Evolutionary conservation across 2,329 filamentous ascomycete species (phyloP).

Genomic region (Penicillium glabrum): DNA sequence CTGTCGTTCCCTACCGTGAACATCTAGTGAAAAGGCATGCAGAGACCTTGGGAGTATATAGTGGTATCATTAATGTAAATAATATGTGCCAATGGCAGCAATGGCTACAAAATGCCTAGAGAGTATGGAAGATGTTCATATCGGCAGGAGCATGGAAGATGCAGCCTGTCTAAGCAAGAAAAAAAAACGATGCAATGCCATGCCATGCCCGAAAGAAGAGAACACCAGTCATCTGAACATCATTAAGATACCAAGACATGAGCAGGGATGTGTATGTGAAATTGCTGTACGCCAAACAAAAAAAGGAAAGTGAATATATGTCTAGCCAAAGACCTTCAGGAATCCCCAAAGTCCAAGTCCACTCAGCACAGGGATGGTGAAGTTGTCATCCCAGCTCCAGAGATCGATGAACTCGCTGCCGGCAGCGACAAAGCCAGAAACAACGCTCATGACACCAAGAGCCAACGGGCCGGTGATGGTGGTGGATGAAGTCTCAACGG

Average conservation of each 20-base stretch:
- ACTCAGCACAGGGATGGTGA: slow-evolving; percentile 92
- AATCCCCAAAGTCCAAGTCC: slow-evolving; percentile 89
- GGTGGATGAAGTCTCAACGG: slow-evolving; percentile 50
- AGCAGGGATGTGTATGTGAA: background rate
- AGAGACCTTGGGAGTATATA: no score
- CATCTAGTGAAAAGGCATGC: no score
- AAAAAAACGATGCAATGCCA: slow-evolving; percentile 15
- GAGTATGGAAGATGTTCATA: background rate
- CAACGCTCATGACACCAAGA: slow-evolving; percentile 76
- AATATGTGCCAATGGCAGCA: background rate
- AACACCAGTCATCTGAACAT: slow-evolving; percentile 14
- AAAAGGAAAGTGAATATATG: slow-evolving; percentile 2
- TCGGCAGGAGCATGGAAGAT: background rate
- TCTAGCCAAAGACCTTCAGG: slow-evolving; percentile 73
- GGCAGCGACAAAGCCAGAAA: slow-evolving; percentile 85
- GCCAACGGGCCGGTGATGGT: slow-evolving; percentile 71
- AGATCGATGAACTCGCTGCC: slow-evolving; percentile 88
- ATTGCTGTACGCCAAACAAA: slow-evolving; percentile 1
- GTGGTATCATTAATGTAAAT: background rate
- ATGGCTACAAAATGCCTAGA: background rate
- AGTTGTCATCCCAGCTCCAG: slow-evolving; percentile 94
- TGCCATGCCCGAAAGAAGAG: slow-evolving; percentile 11
- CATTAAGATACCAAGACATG: background rate
- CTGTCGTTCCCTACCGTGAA: no score
- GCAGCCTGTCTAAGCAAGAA: slow-evolving; percentile 10